Base-by-base conservation (phyloP, 768 basidiomycete genomes). In the Hypsizygus marmoreus region DNA sequence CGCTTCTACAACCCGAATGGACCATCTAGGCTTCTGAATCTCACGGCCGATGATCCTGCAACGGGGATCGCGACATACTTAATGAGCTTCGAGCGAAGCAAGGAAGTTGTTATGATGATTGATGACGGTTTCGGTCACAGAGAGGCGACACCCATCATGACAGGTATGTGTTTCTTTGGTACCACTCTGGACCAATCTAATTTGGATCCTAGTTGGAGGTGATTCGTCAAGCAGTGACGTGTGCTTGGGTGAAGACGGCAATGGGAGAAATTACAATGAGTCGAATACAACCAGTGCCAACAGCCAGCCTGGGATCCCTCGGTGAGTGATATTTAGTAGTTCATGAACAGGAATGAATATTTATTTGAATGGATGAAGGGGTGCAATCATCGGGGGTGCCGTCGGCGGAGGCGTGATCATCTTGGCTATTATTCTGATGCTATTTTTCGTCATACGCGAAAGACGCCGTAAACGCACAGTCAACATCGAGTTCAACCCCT, bases 381-480 rank as follows among this genome's bases (percentile, higher is more conserved):
- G 61, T 17, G 66, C 73, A 8, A 65, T 79, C 40, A 75, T 82
- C 38, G 77, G 76, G 5, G 61, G 74, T 26, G 65, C 72, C 28
- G 60, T 71, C 26, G 75, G 69, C 25, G 70, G 70, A n/a, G 65
- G 59, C 23, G 59, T 70, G 6, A 57, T 79, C 9, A 57, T 66
- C n/a, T 28, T 75, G 4, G 56, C 79, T 14, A 63, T 63, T 9
- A 30, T 77, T n/a, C 60, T 65, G 14, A 71, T 80, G 68, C 53
- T 67, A 11, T 39, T 74, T 20, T 81, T 74, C 55, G 50, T 76
- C 42, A 31, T 73, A 41, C 68, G 70, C 38, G 66, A 74, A 50
- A 61, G 75, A 32, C 65, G 70, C 35, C 62, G 66, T 47, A 59
- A 55, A 34, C 63, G 62, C 17, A 25, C 17, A 38, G 56, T 26